phyloP scores from a whole-genome alignment of 352 stramenopile species.

The Globisporangium orthogonon region DNA sequence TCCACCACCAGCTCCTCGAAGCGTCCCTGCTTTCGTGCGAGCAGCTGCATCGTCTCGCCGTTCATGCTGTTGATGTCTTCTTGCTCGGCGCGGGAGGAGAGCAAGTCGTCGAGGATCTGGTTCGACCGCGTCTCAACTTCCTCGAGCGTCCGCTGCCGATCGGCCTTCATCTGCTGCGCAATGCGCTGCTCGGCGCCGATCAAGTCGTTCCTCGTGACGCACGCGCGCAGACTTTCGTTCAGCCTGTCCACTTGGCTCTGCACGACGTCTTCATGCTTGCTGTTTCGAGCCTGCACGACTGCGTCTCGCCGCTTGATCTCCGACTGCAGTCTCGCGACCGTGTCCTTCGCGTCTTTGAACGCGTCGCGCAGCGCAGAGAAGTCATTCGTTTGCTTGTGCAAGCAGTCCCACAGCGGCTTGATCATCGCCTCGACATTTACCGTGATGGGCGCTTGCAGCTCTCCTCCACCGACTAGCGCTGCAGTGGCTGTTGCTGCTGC shows the following conservation, averaged over 20 bases:
- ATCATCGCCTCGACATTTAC: slow-evolving; percentile 20
- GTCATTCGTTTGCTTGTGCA: slow-evolving; percentile 74
- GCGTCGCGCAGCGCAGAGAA: slow-evolving; percentile 50
- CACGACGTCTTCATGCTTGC: slow-evolving; percentile 64
- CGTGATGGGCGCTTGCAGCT: neutral
- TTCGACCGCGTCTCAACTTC: slow-evolving; percentile 58
- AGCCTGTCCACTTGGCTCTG: slow-evolving; percentile 76
- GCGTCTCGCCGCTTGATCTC: slow-evolving; percentile 82
- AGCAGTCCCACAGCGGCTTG: slow-evolving; percentile 69
- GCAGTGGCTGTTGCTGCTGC: slow-evolving; percentile 14
- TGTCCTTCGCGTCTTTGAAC: slow-evolving; percentile 74
- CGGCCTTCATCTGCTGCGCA: slow-evolving; percentile 64
- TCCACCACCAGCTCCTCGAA: slow-evolving; percentile 58
- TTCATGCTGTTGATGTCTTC: slow-evolving; percentile 80
- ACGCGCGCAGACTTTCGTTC: slow-evolving; percentile 63
- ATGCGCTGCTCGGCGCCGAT: slow-evolving; percentile 72
- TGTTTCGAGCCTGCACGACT: slow-evolving; percentile 67
- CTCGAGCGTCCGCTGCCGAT: slow-evolving; percentile 46
- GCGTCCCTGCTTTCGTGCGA: slow-evolving; percentile 42
- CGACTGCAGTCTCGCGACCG: slow-evolving; percentile 54
- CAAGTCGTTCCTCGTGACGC: slow-evolving; percentile 73
- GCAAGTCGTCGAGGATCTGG: slow-evolving; percentile 58
- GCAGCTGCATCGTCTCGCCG: slow-evolving; percentile 51
- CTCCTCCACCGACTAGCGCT: slow-evolving; percentile 4
- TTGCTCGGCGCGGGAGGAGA: slow-evolving; percentile 55